phyloP scores from a whole-genome alignment of 768 basidiomycete species.

The Punctularia strigosozonata region DNA sequence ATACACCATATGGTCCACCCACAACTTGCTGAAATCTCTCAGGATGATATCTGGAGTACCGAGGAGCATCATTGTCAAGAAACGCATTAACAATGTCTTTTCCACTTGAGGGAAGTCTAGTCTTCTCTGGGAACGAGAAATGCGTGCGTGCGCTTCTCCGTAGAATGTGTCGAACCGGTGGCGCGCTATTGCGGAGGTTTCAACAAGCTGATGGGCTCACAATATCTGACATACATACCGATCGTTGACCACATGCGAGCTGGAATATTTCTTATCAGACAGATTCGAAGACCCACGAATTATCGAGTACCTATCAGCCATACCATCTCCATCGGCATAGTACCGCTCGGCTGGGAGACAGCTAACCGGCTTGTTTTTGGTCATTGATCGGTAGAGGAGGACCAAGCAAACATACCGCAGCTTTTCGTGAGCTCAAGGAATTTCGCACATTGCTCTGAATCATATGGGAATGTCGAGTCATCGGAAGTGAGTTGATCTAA shows the following conservation, averaged over 20 bases:
- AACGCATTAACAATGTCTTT: neutral
- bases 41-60: constrained; percentile 5
- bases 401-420: constrained; percentile 3
- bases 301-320: constrained; percentile 7
- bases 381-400: neutral
- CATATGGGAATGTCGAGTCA: constrained; percentile 14
- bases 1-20: constrained; percentile 13
- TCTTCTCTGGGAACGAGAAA: constrained; percentile 11
- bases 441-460: constrained; percentile 10
- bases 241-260: constrained; percentile 12
- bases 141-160: constrained; percentile 14
- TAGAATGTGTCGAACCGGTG: constrained; percentile 14
- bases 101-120: constrained; percentile 1
- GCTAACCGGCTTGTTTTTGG: too few relatives aligned
- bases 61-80: constrained; percentile 7
- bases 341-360: too few relatives aligned
- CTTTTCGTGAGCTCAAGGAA: constrained; percentile 8
- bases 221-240: constrained; percentile 4
- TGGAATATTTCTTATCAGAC: constrained; percentile 1
- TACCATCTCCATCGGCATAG: too few relatives aligned
- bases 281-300: neutral
- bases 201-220: neutral
- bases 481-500: constrained; percentile 15
- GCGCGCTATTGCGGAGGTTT: constrained; percentile 5
- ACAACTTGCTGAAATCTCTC: constrained; percentile 9